Conservation (phyloP, 2,329 filamentous ascomycete genomes). For the Westerdykella sp. region DNA sequence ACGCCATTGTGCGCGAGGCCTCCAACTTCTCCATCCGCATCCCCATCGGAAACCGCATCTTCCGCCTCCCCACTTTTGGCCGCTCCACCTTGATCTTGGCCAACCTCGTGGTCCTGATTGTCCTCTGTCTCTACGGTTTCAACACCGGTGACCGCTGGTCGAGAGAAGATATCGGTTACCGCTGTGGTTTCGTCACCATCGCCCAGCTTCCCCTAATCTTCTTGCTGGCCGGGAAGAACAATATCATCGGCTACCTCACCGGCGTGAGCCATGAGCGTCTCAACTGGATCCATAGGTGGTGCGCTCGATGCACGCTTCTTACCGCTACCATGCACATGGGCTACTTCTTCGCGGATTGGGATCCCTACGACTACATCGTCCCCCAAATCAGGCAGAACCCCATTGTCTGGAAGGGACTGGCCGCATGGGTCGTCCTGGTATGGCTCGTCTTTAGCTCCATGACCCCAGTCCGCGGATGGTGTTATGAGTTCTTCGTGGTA, state of each 20-base stretch:
- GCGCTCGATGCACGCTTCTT: slow-evolving; percentile 61
- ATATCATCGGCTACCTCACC: slow-evolving; percentile 54
- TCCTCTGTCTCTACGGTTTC: slow-evolving; percentile 51
- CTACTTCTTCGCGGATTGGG: slow-evolving; percentile 62
- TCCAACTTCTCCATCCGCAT: slow-evolving; percentile 43
- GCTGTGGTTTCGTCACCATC: slow-evolving; percentile 49
- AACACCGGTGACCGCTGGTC: slow-evolving; percentile 45
- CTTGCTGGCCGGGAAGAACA: slow-evolving; percentile 51
- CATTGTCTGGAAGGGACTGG: slow-evolving; percentile 61
- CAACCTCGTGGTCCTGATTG: slow-evolving; percentile 49
- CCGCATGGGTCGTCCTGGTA: slow-evolving; percentile 58
- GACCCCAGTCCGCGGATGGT: slow-evolving; percentile 57
- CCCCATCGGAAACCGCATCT: slow-evolving; percentile 30
- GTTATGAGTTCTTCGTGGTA: slow-evolving; percentile 63
- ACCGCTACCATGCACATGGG: slow-evolving; percentile 64
- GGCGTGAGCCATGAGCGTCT: slow-evolving; percentile 62
- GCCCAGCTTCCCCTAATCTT: slow-evolving; percentile 52
- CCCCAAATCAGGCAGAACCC: slow-evolving; percentile 56
- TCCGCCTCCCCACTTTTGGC: slow-evolving; percentile 38
- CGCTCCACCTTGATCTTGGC: slow-evolving; percentile 36
- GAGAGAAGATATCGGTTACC: slow-evolving; percentile 53
- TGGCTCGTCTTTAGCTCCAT: slow-evolving; percentile 61
- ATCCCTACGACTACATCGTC: slow-evolving; percentile 52
- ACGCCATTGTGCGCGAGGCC: slow-evolving; percentile 50
- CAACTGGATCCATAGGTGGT: slow-evolving; percentile 70